A percentile compares a stretch with the other conserved stretches of the same genome.
Conservation (phyloP, 1,284 basidiomycete genomes). For the Marasmius sp. region DNA sequence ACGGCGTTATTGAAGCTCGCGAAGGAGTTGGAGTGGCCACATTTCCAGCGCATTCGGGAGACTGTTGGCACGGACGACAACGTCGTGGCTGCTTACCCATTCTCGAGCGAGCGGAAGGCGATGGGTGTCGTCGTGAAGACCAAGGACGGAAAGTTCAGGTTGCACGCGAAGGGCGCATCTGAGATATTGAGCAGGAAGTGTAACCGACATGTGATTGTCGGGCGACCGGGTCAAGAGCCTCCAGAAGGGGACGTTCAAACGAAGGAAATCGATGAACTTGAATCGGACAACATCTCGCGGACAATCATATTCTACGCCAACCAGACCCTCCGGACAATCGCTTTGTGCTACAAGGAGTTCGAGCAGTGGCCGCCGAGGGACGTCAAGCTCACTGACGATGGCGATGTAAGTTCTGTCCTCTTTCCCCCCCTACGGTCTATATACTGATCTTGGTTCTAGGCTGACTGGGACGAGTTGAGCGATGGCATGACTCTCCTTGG, state of each 20-base stretch:
- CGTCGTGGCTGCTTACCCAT: constrained; percentile 90
- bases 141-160: constrained; percentile 59
- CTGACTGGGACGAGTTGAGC: constrained; percentile 74
- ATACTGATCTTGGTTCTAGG: constrained; percentile 30
- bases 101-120: constrained; percentile 92
- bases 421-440: constrained; percentile 8
- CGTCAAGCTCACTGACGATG: constrained; percentile 41
- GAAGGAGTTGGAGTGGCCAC: constrained; percentile 82
- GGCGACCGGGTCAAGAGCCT: constrained; percentile 30
- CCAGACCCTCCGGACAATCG: constrained; percentile 92
- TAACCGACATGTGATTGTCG: constrained; percentile 70
- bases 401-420: constrained; percentile 44
- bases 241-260: constrained; percentile 48
- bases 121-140: constrained; percentile 90
- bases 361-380: constrained; percentile 80
- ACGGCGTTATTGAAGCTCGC: constrained; percentile 90
- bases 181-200: constrained; percentile 88
- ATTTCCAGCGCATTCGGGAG: constrained; percentile 74
- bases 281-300: constrained; percentile 77
- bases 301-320: constrained; percentile 98
- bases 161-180: constrained; percentile 92
- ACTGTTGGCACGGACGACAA: constrained; percentile 38
- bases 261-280: constrained; percentile 59
- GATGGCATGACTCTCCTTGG: constrained; percentile 82
- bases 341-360: constrained; percentile 91